phyloP scores from a whole-genome alignment of 495 filamentous ascomycete species.

The Aspergillus campestris region DNA sequence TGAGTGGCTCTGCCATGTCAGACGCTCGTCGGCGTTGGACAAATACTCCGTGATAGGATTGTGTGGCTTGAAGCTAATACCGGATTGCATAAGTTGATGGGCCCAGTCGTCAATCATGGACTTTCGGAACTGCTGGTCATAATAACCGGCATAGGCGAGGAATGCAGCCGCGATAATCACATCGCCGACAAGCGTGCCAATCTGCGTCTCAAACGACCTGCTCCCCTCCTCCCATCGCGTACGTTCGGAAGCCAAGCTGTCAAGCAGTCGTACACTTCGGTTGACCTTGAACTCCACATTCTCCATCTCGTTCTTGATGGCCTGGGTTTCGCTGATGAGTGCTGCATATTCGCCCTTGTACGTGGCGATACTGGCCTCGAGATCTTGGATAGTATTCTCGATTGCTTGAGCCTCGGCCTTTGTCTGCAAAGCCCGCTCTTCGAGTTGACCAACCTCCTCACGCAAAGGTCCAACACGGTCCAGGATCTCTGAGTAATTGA shows the following conservation, averaged over 20 bases:
- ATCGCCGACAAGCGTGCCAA: conserved; percentile 91
- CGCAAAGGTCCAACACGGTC: conserved; percentile 90
- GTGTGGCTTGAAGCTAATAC: conserved; percentile 83
- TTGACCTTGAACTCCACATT: conserved; percentile 97
- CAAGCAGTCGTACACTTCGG: conserved; percentile 85
- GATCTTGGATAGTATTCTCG: conserved; percentile 68
- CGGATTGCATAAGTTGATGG: conserved; percentile 80
- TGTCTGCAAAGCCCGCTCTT: conserved; percentile 83
- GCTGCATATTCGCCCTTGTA: conserved; percentile 97
- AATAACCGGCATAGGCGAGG: conserved; percentile 95
- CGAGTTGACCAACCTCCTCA: conserved; percentile 79
- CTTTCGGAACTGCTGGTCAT: conserved; percentile 96
- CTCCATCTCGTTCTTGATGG: conserved; percentile 94
- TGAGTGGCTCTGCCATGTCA: conserved; percentile 90
- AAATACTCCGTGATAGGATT: conserved; percentile 96
- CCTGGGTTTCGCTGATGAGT: conserved; percentile 92
- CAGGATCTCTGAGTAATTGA: conserved; percentile 93
- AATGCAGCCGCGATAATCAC: conserved; percentile 92
- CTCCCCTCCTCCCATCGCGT: conserved; percentile 91
- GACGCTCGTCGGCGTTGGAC: conserved; percentile 89
- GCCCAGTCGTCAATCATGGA: conserved; percentile 97
- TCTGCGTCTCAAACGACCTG: conserved; percentile 95
- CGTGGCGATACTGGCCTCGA: conserved; percentile 87
- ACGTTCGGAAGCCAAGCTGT: conserved; percentile 90
- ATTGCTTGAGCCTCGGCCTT: conserved; percentile 91